Percentiles rank a stretch among this genome's conserved stretches.
Evolutionary conservation across 2,329 filamentous ascomycete species (phyloP).

Genomic region (Dryadomyces quercivorus): DNA sequence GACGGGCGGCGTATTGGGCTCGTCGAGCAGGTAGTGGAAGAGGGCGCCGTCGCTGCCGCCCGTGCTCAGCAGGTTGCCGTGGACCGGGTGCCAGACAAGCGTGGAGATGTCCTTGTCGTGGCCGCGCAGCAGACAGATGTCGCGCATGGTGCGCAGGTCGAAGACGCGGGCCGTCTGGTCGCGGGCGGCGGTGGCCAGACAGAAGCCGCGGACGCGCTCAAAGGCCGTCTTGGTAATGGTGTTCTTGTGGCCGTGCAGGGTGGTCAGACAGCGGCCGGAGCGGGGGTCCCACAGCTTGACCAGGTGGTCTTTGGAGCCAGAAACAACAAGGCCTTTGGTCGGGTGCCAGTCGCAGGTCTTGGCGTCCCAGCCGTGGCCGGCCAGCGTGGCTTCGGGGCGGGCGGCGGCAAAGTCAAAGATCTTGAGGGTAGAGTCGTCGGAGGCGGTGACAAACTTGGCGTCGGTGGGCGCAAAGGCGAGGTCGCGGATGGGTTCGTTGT

Average conservation of each 20-base stretch:
- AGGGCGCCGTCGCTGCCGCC: slow-evolving; percentile 83
- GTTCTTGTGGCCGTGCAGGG: slow-evolving; percentile 93
- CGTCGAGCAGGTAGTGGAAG: slow-evolving; percentile 90
- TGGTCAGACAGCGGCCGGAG: slow-evolving; percentile 78
- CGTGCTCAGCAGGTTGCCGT: slow-evolving; percentile 78
- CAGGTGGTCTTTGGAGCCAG: slow-evolving; percentile 92
- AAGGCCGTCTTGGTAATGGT: slow-evolving; percentile 90
- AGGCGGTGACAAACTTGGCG: slow-evolving; percentile 90
- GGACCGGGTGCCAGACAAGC: slow-evolving; percentile 85
- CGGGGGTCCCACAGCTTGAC: slow-evolving; percentile 99
- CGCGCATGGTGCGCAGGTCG: slow-evolving; percentile 95
- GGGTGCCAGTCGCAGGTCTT: slow-evolving; percentile 98
- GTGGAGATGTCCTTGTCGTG: slow-evolving; percentile 96
- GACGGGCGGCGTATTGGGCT: slow-evolving; percentile 65
- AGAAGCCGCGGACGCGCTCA: slow-evolving; percentile 69
- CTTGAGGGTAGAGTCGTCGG: slow-evolving; percentile 85
- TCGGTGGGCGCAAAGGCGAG: slow-evolving; percentile 90
- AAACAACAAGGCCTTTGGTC: slow-evolving; percentile 84
- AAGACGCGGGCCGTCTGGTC: slow-evolving; percentile 91
- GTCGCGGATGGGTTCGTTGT: slow-evolving; percentile 80
- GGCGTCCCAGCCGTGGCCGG: slow-evolving; percentile 95
- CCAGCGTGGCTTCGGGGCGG: slow-evolving; percentile 68
- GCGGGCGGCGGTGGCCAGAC: slow-evolving; percentile 83
- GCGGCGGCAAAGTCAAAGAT: slow-evolving; percentile 93
- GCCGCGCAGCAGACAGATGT: slow-evolving; percentile 83